Evolutionary conservation across 1,139 yeast genomes (phyloP), one percentile per base, ranked within the genome.

Genomic region (Suhomyces kunorum): DNA sequence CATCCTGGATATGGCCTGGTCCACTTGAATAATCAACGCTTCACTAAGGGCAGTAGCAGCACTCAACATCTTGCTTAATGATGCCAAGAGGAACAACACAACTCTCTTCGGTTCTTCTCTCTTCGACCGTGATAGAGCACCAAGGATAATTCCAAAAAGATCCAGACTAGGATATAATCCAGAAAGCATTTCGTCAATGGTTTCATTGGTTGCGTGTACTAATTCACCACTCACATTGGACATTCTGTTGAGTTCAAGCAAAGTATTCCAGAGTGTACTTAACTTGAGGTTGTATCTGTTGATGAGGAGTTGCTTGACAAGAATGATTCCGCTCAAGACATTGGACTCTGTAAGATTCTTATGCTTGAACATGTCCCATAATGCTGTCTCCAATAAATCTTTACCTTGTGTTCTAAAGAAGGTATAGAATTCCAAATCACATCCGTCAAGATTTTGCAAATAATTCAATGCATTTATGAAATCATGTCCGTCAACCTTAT

Each of bases 301-400:
- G 19, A 69, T 61, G 16, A 69, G 56, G 29, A 66, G 38, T 43
- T 69, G 75, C 43, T 70, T 69, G 30, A 68, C 30, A 3, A 70
- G 34, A 16, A 70, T 56, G 34, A 70, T 55, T 1, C 66, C 74
- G 39, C 58, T 60, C 6, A 64, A 46, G 7, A 56, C 39, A 8
- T 45, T 47, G 2, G 55, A 26, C 9, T 41, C 39, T 6, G 47
- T 27, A 12, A 49, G 39, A 2, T 35, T 32, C 6, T 31, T 22
- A 2, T 34, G 16, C 1, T 46, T 45, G 31, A 66, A 65, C 34
- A 53, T 66, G 0, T 38, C 39, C 66, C 68, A 64, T 26, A 71
- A 40, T 2, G 65, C 55, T 2, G 36, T 40, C 36, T 66, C 68
- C 8, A 70, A 43, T 5, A 49, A 45, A 0, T 15, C 18, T 14